Evolutionary conservation across 2,329 filamentous ascomycete genomes (phyloP), one percentile per base, ranked within the genome.

Genomic region (Nemania abortiva): DNA sequence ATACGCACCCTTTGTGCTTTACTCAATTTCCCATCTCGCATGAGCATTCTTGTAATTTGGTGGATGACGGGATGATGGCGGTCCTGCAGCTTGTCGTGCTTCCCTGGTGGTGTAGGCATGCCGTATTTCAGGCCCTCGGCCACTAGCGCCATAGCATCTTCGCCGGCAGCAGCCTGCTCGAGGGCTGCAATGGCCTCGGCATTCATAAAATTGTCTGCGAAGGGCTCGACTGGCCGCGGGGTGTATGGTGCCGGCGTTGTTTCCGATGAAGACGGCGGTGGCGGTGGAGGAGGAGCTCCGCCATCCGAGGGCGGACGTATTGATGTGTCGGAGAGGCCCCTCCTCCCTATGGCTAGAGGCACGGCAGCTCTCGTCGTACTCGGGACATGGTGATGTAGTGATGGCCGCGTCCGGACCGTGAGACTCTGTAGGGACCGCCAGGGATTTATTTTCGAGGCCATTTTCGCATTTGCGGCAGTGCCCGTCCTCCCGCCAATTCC

Each of bases 11-110:
- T 90, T 81, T 99, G 94, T n/a, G 96, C 96, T 80, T 89, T 87
- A 77, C 91, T 92, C 79, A 97, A 89, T 85, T 98, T 97, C 75
- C 96, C 96, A 81, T 98, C 89, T 75, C 86, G 86, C 95, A 98
- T 99, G 72, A 99, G 82, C 74, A 97, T 85, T 79, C 94, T 95
- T 20, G 94, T 97, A 75, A 98, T 86, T 83, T 98, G 96, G 73
- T 91, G 85, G 56, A 98, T 85, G 7, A 98, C 86, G 1, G 93
- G 89, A 78, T 98, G 92, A 79, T 98, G 97, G 76, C 96, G 89
- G 78, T 93, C 86, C 81, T 94, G 92, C 75, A 95, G 83, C 81
- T 93, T 86, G 77, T 85, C 79, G 34, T 83, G 76, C 63, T 77
- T 77, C 49, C 63, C 61, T 6, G 91, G 89, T 65, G 90, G 82